Evolutionary conservation across 345 rosid species (phyloP).

Genomic region (Eucalyptus tenuipes): DNA sequence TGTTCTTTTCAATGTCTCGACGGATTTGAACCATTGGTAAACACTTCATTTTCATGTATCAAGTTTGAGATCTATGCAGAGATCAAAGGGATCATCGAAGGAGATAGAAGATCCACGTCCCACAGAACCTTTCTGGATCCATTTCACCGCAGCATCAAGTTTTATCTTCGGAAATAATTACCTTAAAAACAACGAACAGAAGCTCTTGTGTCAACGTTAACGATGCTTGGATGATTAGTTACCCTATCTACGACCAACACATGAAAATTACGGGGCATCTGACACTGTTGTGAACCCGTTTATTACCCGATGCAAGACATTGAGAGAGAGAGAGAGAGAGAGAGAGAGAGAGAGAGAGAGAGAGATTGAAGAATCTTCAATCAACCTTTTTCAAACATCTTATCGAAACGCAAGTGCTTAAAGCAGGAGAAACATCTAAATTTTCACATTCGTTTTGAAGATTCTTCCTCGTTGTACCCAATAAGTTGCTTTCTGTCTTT

Average conservation of each 20-base stretch:
- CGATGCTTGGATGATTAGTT: not conserved
- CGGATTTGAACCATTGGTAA: not conserved
- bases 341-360: not conserved
- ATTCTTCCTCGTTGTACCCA: not conserved
- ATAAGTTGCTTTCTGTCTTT: not conserved
- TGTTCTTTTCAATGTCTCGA: not conserved
- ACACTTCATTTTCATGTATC: not conserved
- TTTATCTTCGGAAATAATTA: not conserved
- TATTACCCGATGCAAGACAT: not conserved
- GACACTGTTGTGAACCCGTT: not conserved
- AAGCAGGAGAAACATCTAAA: not conserved
- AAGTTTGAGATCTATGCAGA: not conserved
- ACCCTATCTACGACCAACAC: not conserved
- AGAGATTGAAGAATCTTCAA: not conserved
- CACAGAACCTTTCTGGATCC: not conserved
- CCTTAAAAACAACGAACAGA: not conserved
- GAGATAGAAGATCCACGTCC: not conserved
- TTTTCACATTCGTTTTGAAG: not conserved
- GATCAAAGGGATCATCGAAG: not conserved
- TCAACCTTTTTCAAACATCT: not conserved
- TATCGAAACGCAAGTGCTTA: not conserved
- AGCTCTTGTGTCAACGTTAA: not conserved
- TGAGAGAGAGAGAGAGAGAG: not conserved
- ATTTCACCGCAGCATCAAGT: not conserved
- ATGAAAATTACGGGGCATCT: not conserved